phyloP scores from a whole-genome alignment of 1,139 yeast species.

The Saccharomycopsis phalli region DNA sequence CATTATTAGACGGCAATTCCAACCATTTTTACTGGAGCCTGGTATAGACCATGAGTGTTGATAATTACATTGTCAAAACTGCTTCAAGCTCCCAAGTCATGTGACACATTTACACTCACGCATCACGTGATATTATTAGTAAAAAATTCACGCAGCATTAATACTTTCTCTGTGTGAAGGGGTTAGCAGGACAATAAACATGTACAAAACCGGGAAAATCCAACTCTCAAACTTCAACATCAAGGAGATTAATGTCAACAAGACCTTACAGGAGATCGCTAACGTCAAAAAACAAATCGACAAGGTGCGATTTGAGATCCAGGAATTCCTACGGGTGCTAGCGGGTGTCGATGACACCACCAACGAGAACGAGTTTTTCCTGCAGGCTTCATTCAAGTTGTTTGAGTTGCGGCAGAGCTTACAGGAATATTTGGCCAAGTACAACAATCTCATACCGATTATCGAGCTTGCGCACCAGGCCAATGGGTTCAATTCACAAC shows the following conservation, averaged over 20 bases:
- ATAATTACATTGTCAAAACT: too few species aligned
- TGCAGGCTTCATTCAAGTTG: constrained; percentile 10
- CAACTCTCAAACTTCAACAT: constrained; percentile 11
- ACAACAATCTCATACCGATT: constrained; percentile 17
- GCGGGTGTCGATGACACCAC: constrained; percentile 8
- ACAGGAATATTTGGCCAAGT: constrained; percentile 11
- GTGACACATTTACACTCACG: too few species aligned
- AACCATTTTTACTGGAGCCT: too few species aligned
- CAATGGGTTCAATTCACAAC: constrained; percentile 17
- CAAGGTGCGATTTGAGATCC: constrained; percentile 15
- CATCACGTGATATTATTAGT: too few species aligned
- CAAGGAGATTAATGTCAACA: constrained; percentile 9
- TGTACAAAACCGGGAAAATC: constrained; percentile 9
- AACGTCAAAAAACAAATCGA: constrained; percentile 16
- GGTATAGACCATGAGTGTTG: too few species aligned
- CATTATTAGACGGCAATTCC: too few species aligned
- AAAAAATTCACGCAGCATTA: background rate
- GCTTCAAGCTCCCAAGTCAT: too few species aligned
- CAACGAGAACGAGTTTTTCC: constrained; percentile 11
- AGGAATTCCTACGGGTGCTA: constrained; percentile 11
- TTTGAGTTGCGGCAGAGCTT: constrained; percentile 12
- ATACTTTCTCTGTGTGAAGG: background rate
- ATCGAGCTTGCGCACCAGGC: constrained; percentile 17
- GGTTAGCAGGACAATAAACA: background rate
- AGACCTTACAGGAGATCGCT: constrained; percentile 13